Evolutionary conservation across 2,329 filamentous ascomycete genomes (phyloP).

Genomic region (Ilyonectria robusta): DNA sequence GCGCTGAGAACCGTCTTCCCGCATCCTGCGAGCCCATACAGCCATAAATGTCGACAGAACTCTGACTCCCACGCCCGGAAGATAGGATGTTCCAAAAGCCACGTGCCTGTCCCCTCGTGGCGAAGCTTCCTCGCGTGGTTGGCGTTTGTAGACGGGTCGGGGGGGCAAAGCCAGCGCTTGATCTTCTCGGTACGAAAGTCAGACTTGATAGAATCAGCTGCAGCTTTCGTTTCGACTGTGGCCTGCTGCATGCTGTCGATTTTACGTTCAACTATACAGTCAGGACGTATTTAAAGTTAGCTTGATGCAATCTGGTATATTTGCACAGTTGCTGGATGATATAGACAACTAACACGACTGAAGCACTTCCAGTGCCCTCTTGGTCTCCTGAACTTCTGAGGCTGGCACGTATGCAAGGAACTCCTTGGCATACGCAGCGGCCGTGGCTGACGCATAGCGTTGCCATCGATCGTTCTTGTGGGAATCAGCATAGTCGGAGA

Average conservation of each 20-base stretch:
- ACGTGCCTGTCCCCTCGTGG: constrained; percentile 27
- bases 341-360: no score
- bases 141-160: constrained; percentile 28
- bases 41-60: constrained; percentile 37
- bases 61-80: constrained; percentile 35
- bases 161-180: constrained; percentile 31
- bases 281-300: no score
- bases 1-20: constrained; percentile 41
- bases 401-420: constrained; percentile 24
- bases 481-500: constrained; percentile 56
- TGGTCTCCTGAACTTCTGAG: no score
- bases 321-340: no score
- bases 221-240: no score
- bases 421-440: constrained; percentile 48
- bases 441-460: constrained; percentile 51
- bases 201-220: background rate
- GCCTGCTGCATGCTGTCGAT: background rate
- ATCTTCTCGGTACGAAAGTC: constrained; percentile 4
- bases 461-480: constrained; percentile 57
- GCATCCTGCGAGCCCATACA: constrained; percentile 35
- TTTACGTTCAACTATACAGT: background rate
- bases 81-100: constrained; percentile 29
- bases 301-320: no score
- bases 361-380: no score
- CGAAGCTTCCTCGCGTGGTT: constrained; percentile 26